Evolutionary conservation across 371 early-diverging fungal genomes (phyloP), one percentile per base, ranked within the genome.

Genomic region (Actinomortierella ambigua): DNA sequence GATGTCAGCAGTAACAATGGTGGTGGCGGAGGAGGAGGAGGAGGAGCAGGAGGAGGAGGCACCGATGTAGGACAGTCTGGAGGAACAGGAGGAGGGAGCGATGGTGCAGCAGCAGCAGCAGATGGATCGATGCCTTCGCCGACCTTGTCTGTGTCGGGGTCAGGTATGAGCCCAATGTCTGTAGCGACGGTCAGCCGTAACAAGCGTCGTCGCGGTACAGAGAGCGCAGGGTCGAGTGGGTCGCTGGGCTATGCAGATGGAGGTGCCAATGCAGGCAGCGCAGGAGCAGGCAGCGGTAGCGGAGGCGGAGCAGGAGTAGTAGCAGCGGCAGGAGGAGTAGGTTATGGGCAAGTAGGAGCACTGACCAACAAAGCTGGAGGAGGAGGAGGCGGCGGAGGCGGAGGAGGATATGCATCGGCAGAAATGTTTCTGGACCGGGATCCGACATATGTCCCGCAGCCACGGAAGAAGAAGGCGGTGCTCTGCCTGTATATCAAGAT

Each of bases 401-500:
- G 61, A 61, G 22, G 40, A 50, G 52, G 63, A 23, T 29, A 34
- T 39, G 34, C 55, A 27, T 39, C 50, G 2, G 47, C 69, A 2
- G 69, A 61, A 14, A 43, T 55, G 44, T 53, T 69, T 48, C 55
- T 78, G 53, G 79, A 77, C 50, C 57, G 75, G 49, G 70, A 80
- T 56, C 68, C 71, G 17, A 75, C 41, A 48, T 79, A 80, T 51
- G 66, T 77, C 18, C 75, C 79, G n/a, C 68, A 59, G 23, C 23
- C 54, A 27, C 76, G 77, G 22, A 79, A 73, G 52, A 63, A 55
- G 17, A 63, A 63, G 40, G 63, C 77, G 0, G 82, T 79, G 41
- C 75, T 84, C 1, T 80, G 84, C 34, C 62, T 86, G 9, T 86
- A 82, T 61, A 78, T 79, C 27, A 79, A 79, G 34, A 79, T 83